A percentile compares a stretch with the other conserved stretches of the same genome.
Evolutionary conservation across 345 rosid genomes (phyloP).

Genomic region (Gossypium raimondii): DNA sequence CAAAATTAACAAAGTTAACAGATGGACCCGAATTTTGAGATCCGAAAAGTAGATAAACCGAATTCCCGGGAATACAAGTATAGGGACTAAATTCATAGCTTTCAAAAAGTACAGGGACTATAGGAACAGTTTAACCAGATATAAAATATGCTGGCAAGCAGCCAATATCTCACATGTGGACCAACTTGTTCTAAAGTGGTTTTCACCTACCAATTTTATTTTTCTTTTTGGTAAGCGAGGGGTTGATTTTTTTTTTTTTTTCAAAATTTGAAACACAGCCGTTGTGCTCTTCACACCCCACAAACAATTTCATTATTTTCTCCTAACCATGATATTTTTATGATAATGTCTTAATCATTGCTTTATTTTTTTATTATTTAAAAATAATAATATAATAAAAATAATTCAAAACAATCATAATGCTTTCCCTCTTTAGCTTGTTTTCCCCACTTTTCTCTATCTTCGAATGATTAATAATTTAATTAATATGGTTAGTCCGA

Average conservation of each 20-base stretch:
- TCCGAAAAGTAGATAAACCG: too few species aligned
- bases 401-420: conserved; percentile 24
- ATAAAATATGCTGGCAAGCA: neutral
- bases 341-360: conserved; percentile 22
- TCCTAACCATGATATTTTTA: conserved; percentile 7
- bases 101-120: too few species aligned
- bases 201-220: conserved; percentile 2
- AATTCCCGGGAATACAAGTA: too few species aligned
- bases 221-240: neutral
- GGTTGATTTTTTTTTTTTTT: conserved; percentile 10
- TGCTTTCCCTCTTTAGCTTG: conserved; percentile 12
- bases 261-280: conserved; percentile 43
- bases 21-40: too few species aligned
- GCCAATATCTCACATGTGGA: conserved; percentile 24
- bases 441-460: neutral
- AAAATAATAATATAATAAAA: neutral
- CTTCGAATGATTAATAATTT: neutral
- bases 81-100: too few species aligned
- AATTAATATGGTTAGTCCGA: neutral
- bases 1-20: too few species aligned
- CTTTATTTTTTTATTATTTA: neutral
- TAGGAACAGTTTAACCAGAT: too few species aligned
- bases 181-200: conserved; percentile 20
- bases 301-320: neutral
- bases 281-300: conserved; percentile 17